These are phyloP conservation scores for Stentor roeselii DNA, from an alignment of 73 alveolate genomes.

Conservation along the genomic window DNA sequence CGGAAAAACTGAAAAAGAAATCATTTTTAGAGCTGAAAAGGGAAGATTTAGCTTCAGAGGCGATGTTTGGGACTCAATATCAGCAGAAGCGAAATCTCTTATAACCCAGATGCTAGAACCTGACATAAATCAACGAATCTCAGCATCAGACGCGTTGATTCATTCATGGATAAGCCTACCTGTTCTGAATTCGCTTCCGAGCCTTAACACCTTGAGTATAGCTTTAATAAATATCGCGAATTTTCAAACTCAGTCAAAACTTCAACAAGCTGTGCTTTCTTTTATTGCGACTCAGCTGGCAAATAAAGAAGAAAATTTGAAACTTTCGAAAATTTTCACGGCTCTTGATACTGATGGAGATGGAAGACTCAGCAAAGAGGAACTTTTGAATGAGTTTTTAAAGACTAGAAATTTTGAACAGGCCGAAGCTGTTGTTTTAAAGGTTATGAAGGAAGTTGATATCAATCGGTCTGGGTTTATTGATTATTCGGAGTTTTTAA, in stretches of 20 bases:
- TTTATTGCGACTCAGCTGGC: not conserved
- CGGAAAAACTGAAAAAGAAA: conserved; percentile 50
- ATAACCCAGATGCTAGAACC: conserved; percentile 30
- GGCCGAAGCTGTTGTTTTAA: not conserved
- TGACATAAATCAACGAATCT: conserved; percentile 38
- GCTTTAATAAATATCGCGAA: not conserved
- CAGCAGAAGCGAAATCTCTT: conserved; percentile 61
- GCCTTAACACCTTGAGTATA: too few relatives aligned
- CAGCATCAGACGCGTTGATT: conserved; percentile 42
- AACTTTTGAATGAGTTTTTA: conserved; percentile 32
- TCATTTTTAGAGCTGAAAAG: conserved; percentile 39
- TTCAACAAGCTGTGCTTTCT: not conserved
- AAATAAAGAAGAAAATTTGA: not conserved
- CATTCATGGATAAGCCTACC: conserved; percentile 27
- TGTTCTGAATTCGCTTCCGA: not conserved
- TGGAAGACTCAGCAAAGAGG: conserved; percentile 40
- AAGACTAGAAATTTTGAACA: conserved; percentile 26
- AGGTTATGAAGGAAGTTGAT: not conserved
- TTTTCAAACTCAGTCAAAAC: not conserved
- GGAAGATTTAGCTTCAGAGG: conserved; percentile 38
- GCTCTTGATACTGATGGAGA: conserved; percentile 29
- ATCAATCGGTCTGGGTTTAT: not conserved
- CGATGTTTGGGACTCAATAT: conserved; percentile 41
- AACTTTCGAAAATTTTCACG: not conserved
- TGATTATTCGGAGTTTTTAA: not conserved